Evolutionary conservation across 176 grass and related monocot genomes (phyloP).

Genomic region (Phragmites australis): DNA sequence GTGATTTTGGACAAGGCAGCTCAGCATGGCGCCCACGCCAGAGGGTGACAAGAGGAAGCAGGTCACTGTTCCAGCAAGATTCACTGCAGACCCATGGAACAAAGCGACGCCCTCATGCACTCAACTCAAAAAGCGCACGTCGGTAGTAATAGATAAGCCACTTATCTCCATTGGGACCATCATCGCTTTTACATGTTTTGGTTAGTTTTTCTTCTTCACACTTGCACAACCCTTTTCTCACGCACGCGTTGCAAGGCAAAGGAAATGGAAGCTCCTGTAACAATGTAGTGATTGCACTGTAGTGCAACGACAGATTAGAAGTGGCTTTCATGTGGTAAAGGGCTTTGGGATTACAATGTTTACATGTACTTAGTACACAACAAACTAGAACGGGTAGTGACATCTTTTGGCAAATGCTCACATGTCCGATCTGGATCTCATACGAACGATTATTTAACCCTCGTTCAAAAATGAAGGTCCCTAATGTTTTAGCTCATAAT

Average conservation of each 20-base stretch:
- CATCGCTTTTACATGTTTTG: constrained; percentile 31
- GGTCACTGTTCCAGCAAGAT: constrained; percentile 27
- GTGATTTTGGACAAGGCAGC: constrained; percentile 14
- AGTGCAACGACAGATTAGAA: background rate
- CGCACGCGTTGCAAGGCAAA: background rate
- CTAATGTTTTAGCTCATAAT: background rate
- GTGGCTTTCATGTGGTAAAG: background rate
- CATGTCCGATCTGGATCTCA: background rate
- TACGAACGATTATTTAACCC: background rate
- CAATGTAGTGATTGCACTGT: background rate
- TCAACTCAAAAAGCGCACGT: constrained; percentile 16
- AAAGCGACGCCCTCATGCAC: constrained; percentile 34
- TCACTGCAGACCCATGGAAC: constrained; percentile 22
- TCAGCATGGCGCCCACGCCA: constrained; percentile 26
- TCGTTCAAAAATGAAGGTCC: background rate
- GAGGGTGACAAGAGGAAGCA: constrained; percentile 22
- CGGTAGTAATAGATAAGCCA: background rate
- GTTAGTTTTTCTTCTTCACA: background rate
- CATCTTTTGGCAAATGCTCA: background rate
- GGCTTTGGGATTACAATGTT: background rate
- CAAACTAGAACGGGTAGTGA: background rate
- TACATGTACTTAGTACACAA: background rate
- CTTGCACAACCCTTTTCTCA: constrained; percentile 26
- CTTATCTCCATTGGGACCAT: constrained; percentile 29
- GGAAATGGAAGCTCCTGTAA: background rate